Base-by-base conservation (phyloP, 257 asterid species). In the Solanum peruvianum region DNA sequence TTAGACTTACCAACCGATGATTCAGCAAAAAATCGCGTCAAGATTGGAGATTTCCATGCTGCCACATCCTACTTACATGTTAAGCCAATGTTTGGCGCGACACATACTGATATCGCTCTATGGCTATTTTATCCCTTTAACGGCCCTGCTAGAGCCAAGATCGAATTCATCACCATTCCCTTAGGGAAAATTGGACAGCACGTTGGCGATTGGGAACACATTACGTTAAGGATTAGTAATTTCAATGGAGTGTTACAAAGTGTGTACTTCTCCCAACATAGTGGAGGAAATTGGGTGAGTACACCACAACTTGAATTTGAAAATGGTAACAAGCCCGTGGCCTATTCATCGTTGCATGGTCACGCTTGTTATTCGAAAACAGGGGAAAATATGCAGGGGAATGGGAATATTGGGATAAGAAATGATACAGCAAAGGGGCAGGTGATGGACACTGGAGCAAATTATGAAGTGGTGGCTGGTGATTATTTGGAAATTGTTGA, bases 171-270 rank as follows among this genome's bases (percentile, higher is more conserved):
- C 4, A 90, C 91, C 27, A 64, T 96, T 1, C 13, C 91, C 0
- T 78, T 96, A 1, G 97, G 97, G 1, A 93, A 85, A 84, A 91
- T 96, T 3, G 98, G 99, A 0, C 91, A 96, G 64, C 99, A 96
- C 25, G 90, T 94, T 1, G 98, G 99, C 1, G 99, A 96, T 29
- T 96, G 98, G 97, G 99, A 96, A 67, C 99, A 96, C 84, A 90
- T 94, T n/a, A 93, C 98, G 2, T 67, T 95, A 39, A 92, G 99
- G 72, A 89, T 96, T 7, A 96, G 98, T 87, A 96, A 96, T 84
- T 87, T 94, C 86, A 87, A 93, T 75, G 99, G 99, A 37, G 96
- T 92, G 92, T 71, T 96, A 33, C 88, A 89, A 66, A 77, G 90
- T 14, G 87, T 93, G 31, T 96, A 93, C 66, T 95, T 93, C 87